Evolutionary conservation across 805 yeast species (phyloP).

Genomic region (Suhomyces pyralidae): DNA sequence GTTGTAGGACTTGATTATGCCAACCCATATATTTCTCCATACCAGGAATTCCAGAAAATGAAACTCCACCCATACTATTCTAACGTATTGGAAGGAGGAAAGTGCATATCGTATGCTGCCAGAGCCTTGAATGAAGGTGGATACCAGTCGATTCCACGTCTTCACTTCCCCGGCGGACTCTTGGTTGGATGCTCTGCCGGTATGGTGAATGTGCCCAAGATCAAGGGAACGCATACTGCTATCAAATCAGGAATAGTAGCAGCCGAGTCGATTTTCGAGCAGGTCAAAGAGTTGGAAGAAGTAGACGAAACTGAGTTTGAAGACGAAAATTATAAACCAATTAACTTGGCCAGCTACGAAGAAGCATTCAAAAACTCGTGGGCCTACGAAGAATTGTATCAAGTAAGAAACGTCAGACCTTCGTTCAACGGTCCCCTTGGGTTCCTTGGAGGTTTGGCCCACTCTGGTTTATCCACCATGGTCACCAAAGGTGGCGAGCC

Average conservation of each 20-base stretch:
- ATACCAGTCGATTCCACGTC: slow-evolving; percentile 83
- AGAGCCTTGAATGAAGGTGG: slow-evolving; percentile 98
- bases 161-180: slow-evolving; percentile 94
- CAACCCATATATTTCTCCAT: slow-evolving; percentile 94
- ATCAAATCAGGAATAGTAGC: slow-evolving; percentile 95
- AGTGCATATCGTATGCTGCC: slow-evolving; percentile 91
- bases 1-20: slow-evolving; percentile 92
- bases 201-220: slow-evolving; percentile 94
- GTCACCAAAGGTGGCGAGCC: slow-evolving; percentile 77
- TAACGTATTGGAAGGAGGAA: slow-evolving; percentile 77
- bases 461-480: slow-evolving; percentile 81
- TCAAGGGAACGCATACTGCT: slow-evolving; percentile 97
- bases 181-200: slow-evolving; percentile 96
- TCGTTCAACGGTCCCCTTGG: slow-evolving; percentile 80
- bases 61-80: slow-evolving; percentile 86
- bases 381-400: slow-evolving; percentile 79
- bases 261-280: slow-evolving; percentile 72
- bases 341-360: slow-evolving; percentile 61
- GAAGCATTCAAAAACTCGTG: slow-evolving; percentile 69
- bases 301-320: slow-evolving; percentile 43
- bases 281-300: slow-evolving; percentile 41
- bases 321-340: slow-evolving; percentile 23
- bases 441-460: slow-evolving; percentile 72
- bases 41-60: slow-evolving; percentile 92
- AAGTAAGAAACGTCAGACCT: slow-evolving; percentile 89